Conservation (phyloP, 2,329 filamentous ascomycete species). For the Colletotrichum musicola region DNA sequence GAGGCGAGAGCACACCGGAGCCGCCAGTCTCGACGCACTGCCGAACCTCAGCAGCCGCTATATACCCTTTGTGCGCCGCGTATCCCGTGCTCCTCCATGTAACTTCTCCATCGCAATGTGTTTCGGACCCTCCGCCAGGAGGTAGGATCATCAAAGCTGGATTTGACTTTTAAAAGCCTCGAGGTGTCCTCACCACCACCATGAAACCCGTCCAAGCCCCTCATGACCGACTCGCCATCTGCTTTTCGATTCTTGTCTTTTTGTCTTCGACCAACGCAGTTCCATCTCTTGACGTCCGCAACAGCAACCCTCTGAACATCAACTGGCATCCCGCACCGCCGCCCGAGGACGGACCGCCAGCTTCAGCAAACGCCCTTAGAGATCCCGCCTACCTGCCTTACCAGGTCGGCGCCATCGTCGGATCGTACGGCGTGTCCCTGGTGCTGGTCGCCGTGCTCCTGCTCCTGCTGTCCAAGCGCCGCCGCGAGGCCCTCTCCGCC, state of each 20-base stretch:
- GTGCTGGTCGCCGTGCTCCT: constrained; percentile 78
- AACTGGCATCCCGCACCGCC: constrained; percentile 69
- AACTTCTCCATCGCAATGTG: constrained; percentile 62
- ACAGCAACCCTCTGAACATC: constrained; percentile 58
- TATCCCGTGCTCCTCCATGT: constrained; percentile 56
- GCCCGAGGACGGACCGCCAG: constrained; percentile 70
- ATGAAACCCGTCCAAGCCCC: constrained; percentile 54
- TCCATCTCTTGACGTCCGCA: constrained; percentile 43
- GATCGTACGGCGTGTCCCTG: constrained; percentile 83
- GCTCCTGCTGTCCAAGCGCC: constrained; percentile 69
- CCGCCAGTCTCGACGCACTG: constrained; percentile 58
- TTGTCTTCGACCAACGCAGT: constrained; percentile 48
- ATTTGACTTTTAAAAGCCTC: constrained; percentile 45
- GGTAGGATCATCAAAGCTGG: constrained; percentile 51
- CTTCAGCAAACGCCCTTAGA: constrained; percentile 69
- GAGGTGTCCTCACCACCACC: constrained; percentile 51
- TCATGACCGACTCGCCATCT: constrained; percentile 44
- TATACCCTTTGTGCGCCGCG: constrained; percentile 66
- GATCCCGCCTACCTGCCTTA: constrained; percentile 74
- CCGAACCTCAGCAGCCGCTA: constrained; percentile 67
- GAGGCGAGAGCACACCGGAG: constrained; percentile 54
- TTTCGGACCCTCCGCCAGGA: constrained; percentile 64
- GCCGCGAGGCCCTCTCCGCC: constrained; percentile 64
- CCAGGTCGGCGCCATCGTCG: constrained; percentile 86
- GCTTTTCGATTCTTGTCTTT: constrained; percentile 41